Evolutionary conservation across 2,329 filamentous ascomycete species (phyloP).

Genomic region (Colletotrichum sublineola): DNA sequence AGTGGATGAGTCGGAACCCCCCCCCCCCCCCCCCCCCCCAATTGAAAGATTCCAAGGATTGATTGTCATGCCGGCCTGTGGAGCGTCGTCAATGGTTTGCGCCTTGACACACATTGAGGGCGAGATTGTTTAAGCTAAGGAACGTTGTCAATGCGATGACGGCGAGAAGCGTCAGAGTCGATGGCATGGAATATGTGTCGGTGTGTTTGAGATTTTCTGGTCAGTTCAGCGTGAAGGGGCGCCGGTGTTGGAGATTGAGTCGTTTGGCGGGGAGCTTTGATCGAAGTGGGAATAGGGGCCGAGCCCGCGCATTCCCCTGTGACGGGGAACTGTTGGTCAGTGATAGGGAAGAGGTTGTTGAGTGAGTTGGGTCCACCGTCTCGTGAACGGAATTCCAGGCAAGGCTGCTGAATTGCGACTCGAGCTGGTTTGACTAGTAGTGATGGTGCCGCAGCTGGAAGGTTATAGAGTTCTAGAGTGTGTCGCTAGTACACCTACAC

Average conservation of each 20-base stretch:
- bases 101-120: constrained; percentile 16
- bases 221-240: constrained; percentile 22
- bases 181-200: constrained; percentile 22
- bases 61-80: constrained; percentile 15
- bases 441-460: neutral
- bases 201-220: constrained; percentile 37
- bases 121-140: neutral
- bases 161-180: constrained; percentile 15
- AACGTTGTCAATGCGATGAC: constrained; percentile 13
- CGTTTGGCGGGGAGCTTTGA: constrained; percentile 13
- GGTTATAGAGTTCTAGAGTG: neutral
- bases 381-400: constrained; percentile 7
- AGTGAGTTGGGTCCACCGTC: neutral
- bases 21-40: too few relatives aligned
- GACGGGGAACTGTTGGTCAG: constrained; percentile 31
- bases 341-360: constrained; percentile 4
- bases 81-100: constrained; percentile 20
- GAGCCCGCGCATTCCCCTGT: constrained; percentile 6
- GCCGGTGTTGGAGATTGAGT: constrained; percentile 39
- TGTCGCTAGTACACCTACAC: constrained; percentile 2
- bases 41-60: neutral
- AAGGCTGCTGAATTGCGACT: constrained; percentile 5
- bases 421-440: neutral
- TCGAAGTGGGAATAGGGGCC: constrained; percentile 29
- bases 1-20: neutral